Conservation (phyloP, 1,139 yeast species). For the Protomyces arabidopsidicola region DNA sequence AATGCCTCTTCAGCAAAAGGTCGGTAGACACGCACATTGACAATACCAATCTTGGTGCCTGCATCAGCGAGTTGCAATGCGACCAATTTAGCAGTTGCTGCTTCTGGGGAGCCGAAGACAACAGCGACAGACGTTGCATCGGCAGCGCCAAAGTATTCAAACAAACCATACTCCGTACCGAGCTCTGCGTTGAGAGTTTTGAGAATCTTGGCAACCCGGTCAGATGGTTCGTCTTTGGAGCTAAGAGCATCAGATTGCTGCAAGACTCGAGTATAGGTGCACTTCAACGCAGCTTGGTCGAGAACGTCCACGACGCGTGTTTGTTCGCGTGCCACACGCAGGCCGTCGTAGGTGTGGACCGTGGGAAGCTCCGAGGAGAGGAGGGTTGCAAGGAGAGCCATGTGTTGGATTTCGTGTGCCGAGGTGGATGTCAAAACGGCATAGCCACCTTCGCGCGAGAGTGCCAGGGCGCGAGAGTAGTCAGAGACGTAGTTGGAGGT, state of each 20-base stretch:
- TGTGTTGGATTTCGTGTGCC: constrained; percentile 61
- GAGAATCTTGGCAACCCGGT: constrained; percentile 31
- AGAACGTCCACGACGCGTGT: constrained; percentile 49
- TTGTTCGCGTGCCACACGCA: constrained; percentile 57
- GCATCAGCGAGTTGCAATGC: constrained; percentile 41
- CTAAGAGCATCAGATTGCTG: constrained; percentile 26
- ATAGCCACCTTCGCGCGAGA: constrained; percentile 60
- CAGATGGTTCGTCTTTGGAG: constrained; percentile 30
- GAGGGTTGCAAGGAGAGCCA: constrained; percentile 61
- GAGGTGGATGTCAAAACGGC: constrained; percentile 70
- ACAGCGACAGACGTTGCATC: constrained; percentile 69
- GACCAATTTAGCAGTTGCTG: constrained; percentile 51
- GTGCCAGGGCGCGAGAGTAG: constrained; percentile 58
- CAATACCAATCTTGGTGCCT: constrained; percentile 52
- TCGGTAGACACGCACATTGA: constrained; percentile 70
- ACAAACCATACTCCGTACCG: constrained; percentile 58
- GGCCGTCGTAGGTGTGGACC: constrained; percentile 74
- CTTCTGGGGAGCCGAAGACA: constrained; percentile 67
- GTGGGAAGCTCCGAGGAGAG: constrained; percentile 61
- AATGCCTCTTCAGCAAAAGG: constrained; percentile 68
- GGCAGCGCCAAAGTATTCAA: constrained; percentile 63
- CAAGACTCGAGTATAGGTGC: constrained; percentile 32
- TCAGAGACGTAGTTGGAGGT: constrained; percentile 57
- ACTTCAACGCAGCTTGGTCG: constrained; percentile 46
- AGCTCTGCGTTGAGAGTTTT: constrained; percentile 54